Conservation (phyloP, 2,329 filamentous ascomycete genomes). For the Sporothrix pallida region DNA sequence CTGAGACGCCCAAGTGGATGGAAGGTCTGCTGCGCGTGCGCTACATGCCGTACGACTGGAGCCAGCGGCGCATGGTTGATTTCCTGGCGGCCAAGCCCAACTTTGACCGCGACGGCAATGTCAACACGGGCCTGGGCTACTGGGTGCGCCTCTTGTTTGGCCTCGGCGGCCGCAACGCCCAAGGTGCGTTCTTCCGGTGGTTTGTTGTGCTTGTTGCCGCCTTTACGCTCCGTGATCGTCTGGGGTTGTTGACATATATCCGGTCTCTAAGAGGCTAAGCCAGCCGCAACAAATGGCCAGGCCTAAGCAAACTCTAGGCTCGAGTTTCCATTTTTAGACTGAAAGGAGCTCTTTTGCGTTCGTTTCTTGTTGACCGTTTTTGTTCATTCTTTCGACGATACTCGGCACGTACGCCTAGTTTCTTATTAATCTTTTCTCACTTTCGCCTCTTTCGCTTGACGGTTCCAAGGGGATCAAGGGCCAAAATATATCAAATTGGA, state of each 20-base stretch:
- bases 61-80: slow-evolving; percentile 53
- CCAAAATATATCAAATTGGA: not conserved
- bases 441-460: not conserved
- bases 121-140: slow-evolving; percentile 58
- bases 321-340: not conserved
- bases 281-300: not conserved
- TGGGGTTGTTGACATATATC: slow-evolving; percentile 27
- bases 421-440: not conserved
- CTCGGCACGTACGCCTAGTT: not conserved
- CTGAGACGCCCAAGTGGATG: slow-evolving; percentile 69
- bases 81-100: slow-evolving; percentile 58
- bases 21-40: slow-evolving; percentile 70
- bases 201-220: slow-evolving; percentile 48
- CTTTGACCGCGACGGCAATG: slow-evolving; percentile 66
- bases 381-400: no score
- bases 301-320: not conserved
- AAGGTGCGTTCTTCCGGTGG: slow-evolving; percentile 61
- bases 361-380: no score
- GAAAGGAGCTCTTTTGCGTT: not conserved
- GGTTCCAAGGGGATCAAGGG: not conserved
- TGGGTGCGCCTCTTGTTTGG: slow-evolving; percentile 59
- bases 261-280: slow-evolving; percentile 22
- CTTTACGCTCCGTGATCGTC: slow-evolving; percentile 41
- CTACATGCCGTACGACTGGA: slow-evolving; percentile 66
- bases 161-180: slow-evolving; percentile 57